Percentiles rank a stretch among this genome's conserved stretches.
phyloP scores from a whole-genome alignment of 192 early-diverging fungal species.

The Lobosporangium transversale region DNA sequence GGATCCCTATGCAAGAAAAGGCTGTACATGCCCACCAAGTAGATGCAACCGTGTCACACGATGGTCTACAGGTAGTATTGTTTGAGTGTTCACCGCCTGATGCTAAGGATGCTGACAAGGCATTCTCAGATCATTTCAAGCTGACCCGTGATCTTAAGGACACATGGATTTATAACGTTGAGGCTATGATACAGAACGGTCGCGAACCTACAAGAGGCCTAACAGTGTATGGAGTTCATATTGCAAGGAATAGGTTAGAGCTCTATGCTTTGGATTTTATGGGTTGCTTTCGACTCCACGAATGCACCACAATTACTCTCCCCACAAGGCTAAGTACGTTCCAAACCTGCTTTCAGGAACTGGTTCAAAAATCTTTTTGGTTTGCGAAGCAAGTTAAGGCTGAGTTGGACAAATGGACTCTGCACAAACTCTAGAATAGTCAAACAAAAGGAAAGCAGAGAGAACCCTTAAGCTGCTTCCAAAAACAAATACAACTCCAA shows the following conservation, averaged over 20 bases:
- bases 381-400: background rate
- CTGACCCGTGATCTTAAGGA: background rate
- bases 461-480: background rate
- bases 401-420: background rate
- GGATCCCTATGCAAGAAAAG: no score
- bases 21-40: no score
- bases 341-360: no score
- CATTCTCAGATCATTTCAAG: background rate
- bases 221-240: background rate
- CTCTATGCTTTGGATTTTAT: background rate
- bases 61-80: no score
- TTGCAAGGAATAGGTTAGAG: background rate
- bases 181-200: background rate
- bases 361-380: no score
- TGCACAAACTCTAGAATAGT: background rate
- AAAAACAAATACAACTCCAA: background rate
- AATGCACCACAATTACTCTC: background rate
- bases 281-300: background rate
- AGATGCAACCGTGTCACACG: no score
- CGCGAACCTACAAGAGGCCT: background rate
- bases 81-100: no score
- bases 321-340: background rate
- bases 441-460: background rate
- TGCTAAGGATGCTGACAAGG: no score
- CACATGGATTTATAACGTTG: background rate